Evolutionary conservation across 1,284 basidiomycete genomes (phyloP).

Genomic region (Boletus smithii): DNA sequence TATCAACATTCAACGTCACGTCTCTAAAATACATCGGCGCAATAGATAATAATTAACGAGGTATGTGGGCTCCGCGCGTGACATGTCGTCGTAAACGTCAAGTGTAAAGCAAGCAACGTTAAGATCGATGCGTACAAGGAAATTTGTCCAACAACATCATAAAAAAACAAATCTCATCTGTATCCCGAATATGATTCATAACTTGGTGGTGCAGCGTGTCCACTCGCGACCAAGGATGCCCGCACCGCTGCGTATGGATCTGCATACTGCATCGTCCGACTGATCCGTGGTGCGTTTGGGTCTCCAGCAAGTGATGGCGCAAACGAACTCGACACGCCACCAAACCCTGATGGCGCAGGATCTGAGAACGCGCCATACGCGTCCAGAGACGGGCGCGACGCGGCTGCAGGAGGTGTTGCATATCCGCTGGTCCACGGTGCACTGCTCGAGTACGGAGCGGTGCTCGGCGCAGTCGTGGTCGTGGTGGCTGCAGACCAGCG

Average conservation of each 20-base stretch:
- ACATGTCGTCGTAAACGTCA: constrained; percentile 1
- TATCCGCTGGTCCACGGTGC: constrained; percentile 27
- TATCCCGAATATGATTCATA: constrained; percentile 47
- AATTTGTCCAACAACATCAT: constrained; percentile 6
- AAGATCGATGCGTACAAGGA: constrained; percentile 15
- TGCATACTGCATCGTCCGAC: constrained; percentile 85
- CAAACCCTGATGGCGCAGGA: constrained; percentile 70
- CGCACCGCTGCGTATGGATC: constrained; percentile 78
- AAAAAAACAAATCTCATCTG: constrained; percentile 15
- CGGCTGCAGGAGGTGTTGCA: constrained; percentile 31
- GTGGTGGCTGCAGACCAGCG: constrained; percentile 41
- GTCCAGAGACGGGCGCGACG: constrained; percentile 69
- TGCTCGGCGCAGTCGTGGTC: constrained; percentile 34
- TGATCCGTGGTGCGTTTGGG: constrained; percentile 51
- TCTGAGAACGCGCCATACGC: constrained; percentile 86
- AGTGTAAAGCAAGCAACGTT: constrained; percentile 7
- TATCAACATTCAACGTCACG: constrained; percentile 6
- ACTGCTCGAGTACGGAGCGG: constrained; percentile 35
- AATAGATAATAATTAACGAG: constrained; percentile 11
- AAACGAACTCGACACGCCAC: constrained; percentile 32
- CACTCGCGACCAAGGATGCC: constrained; percentile 39
- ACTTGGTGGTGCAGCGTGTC: constrained; percentile 40
- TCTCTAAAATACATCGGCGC: constrained; percentile 12
- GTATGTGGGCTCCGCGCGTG: background rate
- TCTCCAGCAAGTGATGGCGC: constrained; percentile 36